phyloP scores from a whole-genome alignment of 169 alveolate genomes.

The Miamiensis avidus region DNA sequence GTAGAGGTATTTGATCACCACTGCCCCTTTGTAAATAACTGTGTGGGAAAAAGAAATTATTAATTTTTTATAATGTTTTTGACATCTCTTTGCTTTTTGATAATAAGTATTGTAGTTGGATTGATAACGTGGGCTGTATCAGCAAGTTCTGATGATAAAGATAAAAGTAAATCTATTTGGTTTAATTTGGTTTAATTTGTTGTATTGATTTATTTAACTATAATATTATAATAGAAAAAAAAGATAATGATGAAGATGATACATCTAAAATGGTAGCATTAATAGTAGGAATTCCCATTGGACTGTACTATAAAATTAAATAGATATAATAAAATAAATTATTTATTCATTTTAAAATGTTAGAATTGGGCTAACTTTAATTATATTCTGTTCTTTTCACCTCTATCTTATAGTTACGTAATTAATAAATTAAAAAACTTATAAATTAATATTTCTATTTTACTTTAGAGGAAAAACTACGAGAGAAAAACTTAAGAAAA shows the following conservation, averaged over 20 bases:
- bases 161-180: not conserved
- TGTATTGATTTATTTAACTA: not conserved
- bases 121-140: slow-evolving; percentile 5
- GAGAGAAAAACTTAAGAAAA: slow-evolving; percentile 8
- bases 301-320: not conserved
- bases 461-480: slow-evolving; percentile 22
- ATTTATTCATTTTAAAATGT: not conserved
- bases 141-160: not conserved
- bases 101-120: slow-evolving; percentile 18
- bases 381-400: slow-evolving; percentile 1
- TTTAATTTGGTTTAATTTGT: not conserved
- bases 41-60: slow-evolving; percentile 69
- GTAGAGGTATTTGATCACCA: slow-evolving; percentile 76
- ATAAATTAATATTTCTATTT: not conserved
- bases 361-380: not conserved
- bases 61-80: slow-evolving; percentile 41
- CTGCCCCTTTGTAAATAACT: slow-evolving; percentile 70
- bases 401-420: slow-evolving; percentile 9
- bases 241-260: too few relatives aligned
- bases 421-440: not conserved
- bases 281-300: not conserved
- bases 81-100: not conserved
- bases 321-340: too few relatives aligned
- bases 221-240: too few relatives aligned
- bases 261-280: too few relatives aligned